Evolutionary conservation across 768 basidiomycete species (phyloP), one percentile per base, ranked within the genome.

Genomic region (Rhodotorula taiwanensis): DNA sequence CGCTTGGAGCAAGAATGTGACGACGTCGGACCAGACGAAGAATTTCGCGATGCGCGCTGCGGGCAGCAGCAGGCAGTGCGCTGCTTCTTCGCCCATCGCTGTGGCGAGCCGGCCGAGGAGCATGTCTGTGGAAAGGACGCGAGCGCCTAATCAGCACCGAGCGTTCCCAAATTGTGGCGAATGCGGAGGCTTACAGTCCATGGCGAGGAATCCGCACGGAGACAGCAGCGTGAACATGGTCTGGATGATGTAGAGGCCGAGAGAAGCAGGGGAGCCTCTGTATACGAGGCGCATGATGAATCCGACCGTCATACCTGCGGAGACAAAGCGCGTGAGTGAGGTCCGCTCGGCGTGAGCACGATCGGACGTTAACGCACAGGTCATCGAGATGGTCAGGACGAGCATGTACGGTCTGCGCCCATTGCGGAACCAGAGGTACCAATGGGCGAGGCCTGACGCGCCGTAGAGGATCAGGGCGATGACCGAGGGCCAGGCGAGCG

Each of bases 151-250:
- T n/a, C n/a, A n/a, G n/a, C n/a, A n/a, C n/a, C n/a, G n/a, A n/a
- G n/a, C n/a, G n/a, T n/a, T n/a, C n/a, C n/a, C n/a, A n/a, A n/a
- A n/a, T n/a, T n/a, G n/a, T n/a, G n/a, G n/a, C n/a, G n/a, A n/a
- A n/a, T n/a, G n/a, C n/a, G 36, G 36, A 39, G 36, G 16, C 36
- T 9, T 39, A 16, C 36, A 87, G 70, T 84, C 80, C 20, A 83
- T 64, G 13, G 75, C 74, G 31, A 76, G 63, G 76, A 87, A 87
- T 31, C 84, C 86, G 72, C 87, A 88, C 8, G 86, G 86, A 83
- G 84, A 54, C 11, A 52, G 42, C 27, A n/a, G 43, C 23, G 44
- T 14, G 13, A 30, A 15, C 8, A 34, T 27, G 25, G 73, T 79
- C 57, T 59, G 82, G 30, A 45, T 4, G 21, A 49, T 6, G 59